Evolutionary conservation across 2,329 filamentous ascomycete genomes (phyloP).

Genomic region (Ophiostoma quercus): DNA sequence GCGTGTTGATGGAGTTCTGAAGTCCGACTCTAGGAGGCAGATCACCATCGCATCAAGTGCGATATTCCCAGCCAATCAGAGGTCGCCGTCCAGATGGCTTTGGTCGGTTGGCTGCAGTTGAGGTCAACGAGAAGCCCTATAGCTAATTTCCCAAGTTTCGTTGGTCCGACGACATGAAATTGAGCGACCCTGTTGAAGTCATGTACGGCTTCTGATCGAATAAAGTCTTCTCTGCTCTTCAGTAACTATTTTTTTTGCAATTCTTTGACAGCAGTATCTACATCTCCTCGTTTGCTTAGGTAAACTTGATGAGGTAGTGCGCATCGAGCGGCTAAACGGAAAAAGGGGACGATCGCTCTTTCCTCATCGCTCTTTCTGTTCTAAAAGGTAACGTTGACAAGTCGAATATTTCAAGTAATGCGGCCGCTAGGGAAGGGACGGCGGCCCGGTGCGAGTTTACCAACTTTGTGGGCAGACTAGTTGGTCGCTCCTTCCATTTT

Average conservation of each 20-base stretch:
- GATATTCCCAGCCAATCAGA: not conserved
- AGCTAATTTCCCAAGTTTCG: not conserved
- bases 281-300: not conserved
- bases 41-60: not conserved
- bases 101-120: constrained; percentile 4
- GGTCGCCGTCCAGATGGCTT: not conserved
- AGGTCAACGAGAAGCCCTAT: not conserved
- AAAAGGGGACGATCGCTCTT: not conserved
- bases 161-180: not conserved
- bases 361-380: not conserved
- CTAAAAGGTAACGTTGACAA: not conserved
- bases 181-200: not conserved
- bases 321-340: not conserved
- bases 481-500: not conserved
- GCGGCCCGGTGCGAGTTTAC: not conserved
- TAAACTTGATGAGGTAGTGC: not conserved
- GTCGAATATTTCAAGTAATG: not conserved
- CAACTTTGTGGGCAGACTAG: not conserved
- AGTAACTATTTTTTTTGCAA: not conserved
- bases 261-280: not conserved
- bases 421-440: not conserved
- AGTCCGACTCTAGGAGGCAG: not conserved
- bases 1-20: not conserved
- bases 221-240: not conserved
- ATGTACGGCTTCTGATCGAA: not conserved